Base-by-base conservation (phyloP, 192 early-diverging fungal species). In the Podila epigama region DNA sequence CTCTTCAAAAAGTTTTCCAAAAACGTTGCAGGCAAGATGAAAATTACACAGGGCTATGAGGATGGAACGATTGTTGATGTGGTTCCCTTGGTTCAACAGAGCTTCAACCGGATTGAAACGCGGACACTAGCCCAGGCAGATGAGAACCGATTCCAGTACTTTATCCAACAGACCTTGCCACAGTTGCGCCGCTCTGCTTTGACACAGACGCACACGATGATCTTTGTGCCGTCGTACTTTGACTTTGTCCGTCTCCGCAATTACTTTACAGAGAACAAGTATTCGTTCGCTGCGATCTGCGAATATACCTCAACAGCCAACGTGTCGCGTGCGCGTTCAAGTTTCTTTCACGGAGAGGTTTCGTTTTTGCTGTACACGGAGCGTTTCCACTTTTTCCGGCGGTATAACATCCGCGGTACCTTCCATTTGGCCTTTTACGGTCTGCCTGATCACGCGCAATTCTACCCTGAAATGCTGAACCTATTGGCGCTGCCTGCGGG, bases 201-300 rank as follows among this genome's bases (percentile, higher is more conserved):
- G 20, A 85, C 69, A 0, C 82, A 90, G 83, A 73, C 88, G 41
- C 83, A 88, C 81, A 82, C 89, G 60, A 78, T 95, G 57, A 86
- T 99, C 41, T 94, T 95, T 81, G 88, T 95, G 2, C 92, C 97
- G 10, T 94, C 92, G 10, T 99, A 98, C 71, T 96, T 98, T 87
- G 98, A 99, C 67, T 99, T 91, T 87, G 93, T 99, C 15, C 86
- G 96, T 9, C 58, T 99, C 42, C 85, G 96, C 42, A 99, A 99
- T 71, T 89, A 93, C 78, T 84, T 97, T 58, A 81, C 86, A 28
- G 90, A 93, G 63, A 89, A 89, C 65, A 81, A 86, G 59, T 93
- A 86, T 63, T 86, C 89, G 12, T 92, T 93, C 83, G 92, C 82
- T 10, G 81, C 85, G n/a, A 87, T 98, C 29, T 94, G 87, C 50